A percentile compares a stretch with the other conserved stretches of the same genome.
Conservation (phyloP, 169 alveolate genomes). For the Cryptosporidium meleagridis region DNA sequence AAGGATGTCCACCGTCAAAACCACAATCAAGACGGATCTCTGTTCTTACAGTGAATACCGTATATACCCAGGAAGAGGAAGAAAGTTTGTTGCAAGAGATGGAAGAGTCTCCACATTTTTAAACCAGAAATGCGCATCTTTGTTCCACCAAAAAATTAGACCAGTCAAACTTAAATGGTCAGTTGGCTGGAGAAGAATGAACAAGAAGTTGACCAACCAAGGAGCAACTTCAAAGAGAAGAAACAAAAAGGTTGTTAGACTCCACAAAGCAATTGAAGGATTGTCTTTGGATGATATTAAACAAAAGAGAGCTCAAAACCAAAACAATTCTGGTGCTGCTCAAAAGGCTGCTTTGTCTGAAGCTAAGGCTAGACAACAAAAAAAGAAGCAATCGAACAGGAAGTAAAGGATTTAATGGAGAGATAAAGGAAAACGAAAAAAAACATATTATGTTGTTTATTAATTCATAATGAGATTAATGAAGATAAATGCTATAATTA, state of each 20-base stretch:
- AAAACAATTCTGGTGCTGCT: constrained; percentile 78
- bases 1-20: constrained; percentile 84
- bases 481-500: neutral
- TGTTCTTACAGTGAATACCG: constrained; percentile 97
- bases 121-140: constrained; percentile 91
- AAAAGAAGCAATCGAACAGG: constrained; percentile 26
- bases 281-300: constrained; percentile 94
- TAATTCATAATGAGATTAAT: neutral
- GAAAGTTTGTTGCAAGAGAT: constrained; percentile 94
- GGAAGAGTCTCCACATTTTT: constrained; percentile 93
- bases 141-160: constrained; percentile 93
- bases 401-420: neutral
- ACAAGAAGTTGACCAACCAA: constrained; percentile 90
- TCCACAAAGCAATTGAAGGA: constrained; percentile 97
- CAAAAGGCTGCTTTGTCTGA: constrained; percentile 73
- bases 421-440: neutral
- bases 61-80: constrained; percentile 98
- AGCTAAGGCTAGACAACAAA: constrained; percentile 74
- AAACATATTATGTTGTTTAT: neutral
- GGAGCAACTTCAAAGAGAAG: constrained; percentile 76
- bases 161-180: constrained; percentile 97
- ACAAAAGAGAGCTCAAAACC: constrained; percentile 84
- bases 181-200: constrained; percentile 95
- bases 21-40: constrained; percentile 94
- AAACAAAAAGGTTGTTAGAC: constrained; percentile 84